Conservation (phyloP, 2,329 filamentous ascomycete species). For the Fusarium subglutinans region DNA sequence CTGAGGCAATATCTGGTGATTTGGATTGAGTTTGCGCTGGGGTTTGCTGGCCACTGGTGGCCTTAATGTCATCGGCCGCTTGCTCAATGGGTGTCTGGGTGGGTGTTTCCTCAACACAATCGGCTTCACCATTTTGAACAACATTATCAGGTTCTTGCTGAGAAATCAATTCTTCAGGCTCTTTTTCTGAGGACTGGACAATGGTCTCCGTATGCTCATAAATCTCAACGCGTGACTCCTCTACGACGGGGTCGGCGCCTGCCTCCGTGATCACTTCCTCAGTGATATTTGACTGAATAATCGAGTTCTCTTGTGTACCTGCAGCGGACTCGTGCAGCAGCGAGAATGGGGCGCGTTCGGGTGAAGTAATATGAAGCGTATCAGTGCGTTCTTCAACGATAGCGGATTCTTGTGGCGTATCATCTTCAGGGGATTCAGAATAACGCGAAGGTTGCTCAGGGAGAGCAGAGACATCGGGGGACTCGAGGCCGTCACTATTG, state of each 20-base stretch:
- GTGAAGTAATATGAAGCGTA: background rate
- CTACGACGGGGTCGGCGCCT: background rate
- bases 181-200: slow-evolving; percentile 31
- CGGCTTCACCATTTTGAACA: background rate
- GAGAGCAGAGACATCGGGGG: slow-evolving; percentile 9
- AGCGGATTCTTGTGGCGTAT: background rate
- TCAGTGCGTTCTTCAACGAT: background rate
- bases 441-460: background rate
- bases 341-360: background rate
- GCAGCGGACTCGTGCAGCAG: slow-evolving; percentile 7
- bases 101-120: slow-evolving; percentile 26
- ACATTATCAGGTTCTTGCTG: background rate
- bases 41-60: background rate
- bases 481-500: slow-evolving; percentile 3
- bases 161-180: background rate
- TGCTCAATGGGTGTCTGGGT: slow-evolving; percentile 15
- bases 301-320: background rate
- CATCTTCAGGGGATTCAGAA: slow-evolving; percentile 9
- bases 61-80: background rate
- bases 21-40: background rate
- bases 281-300: background rate
- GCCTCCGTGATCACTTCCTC: background rate
- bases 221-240: slow-evolving; percentile 16
- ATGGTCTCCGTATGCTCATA: slow-evolving; percentile 25
- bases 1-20: background rate